Evolutionary conservation across 495 filamentous ascomycete genomes (phyloP), one percentile per base, ranked within the genome.

Genomic region (Daldinia grandis): DNA sequence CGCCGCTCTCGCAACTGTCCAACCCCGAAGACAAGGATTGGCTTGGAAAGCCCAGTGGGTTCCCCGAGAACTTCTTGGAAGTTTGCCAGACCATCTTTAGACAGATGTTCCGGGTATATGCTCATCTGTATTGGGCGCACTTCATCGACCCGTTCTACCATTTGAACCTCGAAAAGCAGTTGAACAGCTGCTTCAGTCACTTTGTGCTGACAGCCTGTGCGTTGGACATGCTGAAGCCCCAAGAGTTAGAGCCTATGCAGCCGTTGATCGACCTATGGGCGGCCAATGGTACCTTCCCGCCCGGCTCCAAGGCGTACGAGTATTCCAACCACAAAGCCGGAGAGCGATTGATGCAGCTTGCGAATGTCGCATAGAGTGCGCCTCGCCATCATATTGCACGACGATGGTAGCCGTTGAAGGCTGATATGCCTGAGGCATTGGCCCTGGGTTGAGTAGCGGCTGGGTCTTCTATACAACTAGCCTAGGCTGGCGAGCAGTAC

Each of bases 91-190:
- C 89, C 66, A 95, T 97, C 73, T 96, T 94, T 86, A 90, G 94
- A 69, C 94, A 98, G 81, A 98, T 98, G 91, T 95, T 97, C 86
- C 93, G 94, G 38, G 93, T 94, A 78, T 98, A 98, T 72, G 91
- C 93, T 35, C 94, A 98, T 81, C 84, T 95, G 28, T 95, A 95
- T 82, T 92, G 92, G 84, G 88, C 89, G 7, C 92, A 95, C 81
- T 95, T 90, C 82, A 75, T 89, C 60, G 90, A 93, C 56, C 92
- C 91, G 9, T 93, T 93, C 80, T 95, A 92, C 83, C 91, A 95
- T 73, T 86, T 94, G 62, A 92, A 89, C 80, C 87, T 91, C 58
- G 89, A 93, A 74, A 92, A 93, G 81, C 90, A 93, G 72, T 86
- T 98, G 57, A 98, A 98, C 85, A 96, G 93, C 78, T 95, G 92